Evolutionary conservation across 1,284 basidiomycete species (phyloP), one percentile per base, ranked within the genome.

Genomic region (Marasmius fiardii): DNA sequence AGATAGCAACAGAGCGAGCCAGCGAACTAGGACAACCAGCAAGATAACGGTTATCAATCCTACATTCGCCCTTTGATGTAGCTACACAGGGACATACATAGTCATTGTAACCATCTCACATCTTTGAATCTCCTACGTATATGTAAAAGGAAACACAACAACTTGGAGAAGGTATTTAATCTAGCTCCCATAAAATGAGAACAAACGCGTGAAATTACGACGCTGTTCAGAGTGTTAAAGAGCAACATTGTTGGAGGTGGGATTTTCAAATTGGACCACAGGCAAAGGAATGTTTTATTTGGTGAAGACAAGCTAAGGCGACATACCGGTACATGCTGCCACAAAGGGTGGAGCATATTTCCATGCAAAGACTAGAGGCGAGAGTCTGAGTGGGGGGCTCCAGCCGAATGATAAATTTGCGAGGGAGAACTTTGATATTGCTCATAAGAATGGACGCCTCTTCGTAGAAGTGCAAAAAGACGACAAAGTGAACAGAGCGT

Each of bases 161-260:
- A 65, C 57, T 60, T 61, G 68, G 63, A 43, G 23, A 20, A 28
- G 62, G 62, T 43, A 45, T 28, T 77, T 61, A 51, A 59, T 89
- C 62, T 89, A 72, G 88, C 88, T 92, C 87, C 77, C 83, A 70
- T 90, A 90, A 92, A 92, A 92, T 92, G 87, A 91, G 88, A 82
- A 85, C 85, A 80, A 74, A 18, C 75, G 86, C 86, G 83, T 84
- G 90, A 67, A 66, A 60, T 65, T 56, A 67, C 60, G 77, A 85
- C 88, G 86, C 80, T 82, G 84, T 81, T 87, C 90, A 92, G 90
- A 92, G 90, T 92, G 90, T 92, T 77, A 78, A 78, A 80, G 88
- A 91, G 89, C 89, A 58, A 14, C 31, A 43, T n/a, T 44, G 18
- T 33, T 11, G 28, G 39, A 53, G 26, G 14, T 33, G 24, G 53